phyloP scores from a whole-genome alignment of 2,329 filamentous ascomycete species.

The Pyrenophora teres region DNA sequence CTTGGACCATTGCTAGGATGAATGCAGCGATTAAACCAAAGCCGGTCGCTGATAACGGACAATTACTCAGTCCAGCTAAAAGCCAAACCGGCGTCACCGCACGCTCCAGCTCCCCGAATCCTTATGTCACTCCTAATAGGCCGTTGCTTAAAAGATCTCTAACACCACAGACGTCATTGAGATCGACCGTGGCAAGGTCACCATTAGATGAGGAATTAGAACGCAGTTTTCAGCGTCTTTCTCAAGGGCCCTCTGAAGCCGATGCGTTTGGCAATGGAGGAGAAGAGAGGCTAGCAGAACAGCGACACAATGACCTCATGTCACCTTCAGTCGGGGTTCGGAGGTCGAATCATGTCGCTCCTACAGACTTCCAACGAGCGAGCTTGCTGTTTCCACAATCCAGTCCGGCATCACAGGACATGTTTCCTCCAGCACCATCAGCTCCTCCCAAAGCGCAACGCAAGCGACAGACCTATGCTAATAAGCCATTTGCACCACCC shows the following conservation, averaged over 20 bases:
- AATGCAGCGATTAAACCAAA: constrained; percentile 41
- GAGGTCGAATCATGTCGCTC: not conserved
- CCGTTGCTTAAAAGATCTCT: constrained; percentile 9
- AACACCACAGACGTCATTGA: constrained; percentile 25
- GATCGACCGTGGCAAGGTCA: not conserved
- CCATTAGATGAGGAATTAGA: constrained; percentile 13
- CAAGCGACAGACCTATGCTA: constrained; percentile 12
- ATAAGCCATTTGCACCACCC: constrained; percentile 40
- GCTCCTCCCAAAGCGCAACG: not conserved
- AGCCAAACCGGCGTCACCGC: constrained; percentile 2
- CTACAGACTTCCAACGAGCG: not conserved
- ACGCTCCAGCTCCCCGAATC: constrained; percentile 15
- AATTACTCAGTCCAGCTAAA: constrained; percentile 35
- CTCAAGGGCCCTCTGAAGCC: not conserved
- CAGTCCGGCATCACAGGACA: not conserved
- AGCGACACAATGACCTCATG: not conserved
- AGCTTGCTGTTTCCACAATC: not conserved
- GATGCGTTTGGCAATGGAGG: too few relatives aligned
- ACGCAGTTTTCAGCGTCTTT: constrained; percentile 12
- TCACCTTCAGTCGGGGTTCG: not conserved
- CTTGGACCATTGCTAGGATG: constrained; percentile 57
- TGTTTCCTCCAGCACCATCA: not conserved
- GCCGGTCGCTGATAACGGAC: constrained; percentile 15
- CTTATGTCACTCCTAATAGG: constrained; percentile 1
- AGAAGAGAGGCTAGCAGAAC: not conserved